Conservation (phyloP, 2,329 filamentous ascomycete species). For the Teratosphaeria destructans region DNA sequence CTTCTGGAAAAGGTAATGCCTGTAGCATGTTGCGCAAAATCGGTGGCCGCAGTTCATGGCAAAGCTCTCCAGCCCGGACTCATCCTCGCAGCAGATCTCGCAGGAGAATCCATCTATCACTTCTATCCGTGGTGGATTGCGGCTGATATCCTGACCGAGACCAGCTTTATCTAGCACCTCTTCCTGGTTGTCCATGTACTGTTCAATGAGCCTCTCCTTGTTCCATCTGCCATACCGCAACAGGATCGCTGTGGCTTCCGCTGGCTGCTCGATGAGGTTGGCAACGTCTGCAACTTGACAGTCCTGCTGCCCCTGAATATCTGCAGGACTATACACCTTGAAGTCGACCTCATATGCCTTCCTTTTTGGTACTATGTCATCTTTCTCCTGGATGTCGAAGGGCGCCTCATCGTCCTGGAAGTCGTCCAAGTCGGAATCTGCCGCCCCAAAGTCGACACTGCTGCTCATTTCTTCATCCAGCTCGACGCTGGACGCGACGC, state of each 20-base stretch:
- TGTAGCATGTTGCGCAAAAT: conserved; percentile 87
- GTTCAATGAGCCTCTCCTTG: conserved; percentile 85
- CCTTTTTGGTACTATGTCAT: conserved; percentile 61
- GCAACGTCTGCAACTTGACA: conserved; percentile 82
- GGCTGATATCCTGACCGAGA: conserved; percentile 53
- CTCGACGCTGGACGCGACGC: conserved; percentile 65
- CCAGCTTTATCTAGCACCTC: conserved; percentile 77
- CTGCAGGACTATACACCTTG: conserved; percentile 66
- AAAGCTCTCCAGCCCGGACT: conserved; percentile 65
- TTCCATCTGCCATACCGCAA: conserved; percentile 90
- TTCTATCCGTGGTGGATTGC: conserved; percentile 55
- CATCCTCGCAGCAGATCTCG: conserved; percentile 94
- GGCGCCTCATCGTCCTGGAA: conserved; percentile 46
- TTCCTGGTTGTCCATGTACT: conserved; percentile 84
- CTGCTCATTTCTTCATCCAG: conserved; percentile 66
- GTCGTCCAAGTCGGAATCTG: conserved; percentile 47
- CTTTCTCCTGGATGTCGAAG: conserved; percentile 55
- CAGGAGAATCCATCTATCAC: conserved; percentile 69
- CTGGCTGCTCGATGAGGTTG: conserved; percentile 76
- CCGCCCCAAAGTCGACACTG: conserved; percentile 44
- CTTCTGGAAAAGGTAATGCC: conserved; percentile 83
- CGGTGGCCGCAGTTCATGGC: conserved; percentile 91
- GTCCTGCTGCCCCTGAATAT: conserved; percentile 79
- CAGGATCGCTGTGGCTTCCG: conserved; percentile 83
- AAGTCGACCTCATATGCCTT: conserved; percentile 76